Evolutionary conservation across 768 basidiomycete genomes (phyloP).

Genomic region (Mrakia frigida): DNA sequence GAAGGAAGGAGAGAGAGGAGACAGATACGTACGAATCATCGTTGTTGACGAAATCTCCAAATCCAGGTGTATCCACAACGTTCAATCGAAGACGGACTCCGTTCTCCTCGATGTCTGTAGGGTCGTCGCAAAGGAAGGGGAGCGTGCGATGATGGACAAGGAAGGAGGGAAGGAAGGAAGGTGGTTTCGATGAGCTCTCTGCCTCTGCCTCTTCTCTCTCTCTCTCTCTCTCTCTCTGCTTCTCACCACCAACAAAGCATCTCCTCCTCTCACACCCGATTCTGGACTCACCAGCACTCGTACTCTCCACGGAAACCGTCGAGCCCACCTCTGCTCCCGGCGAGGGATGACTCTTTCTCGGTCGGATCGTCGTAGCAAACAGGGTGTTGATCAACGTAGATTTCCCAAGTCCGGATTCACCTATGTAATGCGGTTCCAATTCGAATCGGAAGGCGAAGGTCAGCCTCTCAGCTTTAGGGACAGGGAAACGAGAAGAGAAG

Average conservation of each 20-base stretch:
- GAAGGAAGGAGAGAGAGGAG: too few species aligned
- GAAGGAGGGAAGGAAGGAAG: background rate
- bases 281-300: constrained; percentile 74
- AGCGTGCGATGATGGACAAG: background rate
- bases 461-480: too few species aligned
- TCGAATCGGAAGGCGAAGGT: background rate
- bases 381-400: constrained; percentile 98
- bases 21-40: constrained; percentile 74
- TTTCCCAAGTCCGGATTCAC: constrained; percentile 97
- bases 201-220: background rate
- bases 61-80: constrained; percentile 99
- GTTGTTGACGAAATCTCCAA: constrained; percentile 99
- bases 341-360: constrained; percentile 62
- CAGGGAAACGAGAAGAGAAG: too few species aligned
- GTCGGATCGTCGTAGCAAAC: constrained; percentile 94
- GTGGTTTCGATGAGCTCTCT: background rate
- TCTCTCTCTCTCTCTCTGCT: background rate
- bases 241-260: background rate
- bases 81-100: constrained; percentile 93
- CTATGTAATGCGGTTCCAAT: constrained; percentile 51
- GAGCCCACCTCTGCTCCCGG: constrained; percentile 81
- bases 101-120: constrained; percentile 92
- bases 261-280: too few species aligned
- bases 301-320: constrained; percentile 97
- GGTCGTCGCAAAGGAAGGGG: background rate